Evolutionary conservation across 1,284 basidiomycete genomes (phyloP), one percentile per base, ranked within the genome.

Genomic region (Trichosporon sp.): DNA sequence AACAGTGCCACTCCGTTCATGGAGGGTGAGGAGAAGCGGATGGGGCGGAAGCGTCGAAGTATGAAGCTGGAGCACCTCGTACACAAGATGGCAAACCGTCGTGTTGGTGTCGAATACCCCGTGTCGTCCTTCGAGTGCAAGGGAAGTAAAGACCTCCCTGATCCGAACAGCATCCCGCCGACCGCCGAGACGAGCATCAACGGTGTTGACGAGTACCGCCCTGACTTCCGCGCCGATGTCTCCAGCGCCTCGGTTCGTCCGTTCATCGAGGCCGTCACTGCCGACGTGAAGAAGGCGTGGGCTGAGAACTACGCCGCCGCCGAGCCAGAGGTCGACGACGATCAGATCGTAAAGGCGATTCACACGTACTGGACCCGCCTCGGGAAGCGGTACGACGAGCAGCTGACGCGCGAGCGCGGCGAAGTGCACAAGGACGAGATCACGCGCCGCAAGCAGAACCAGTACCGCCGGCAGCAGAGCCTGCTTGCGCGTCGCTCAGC

Each of bases 31-130:
- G 62, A 66, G 29, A 68, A 61, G 61, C 61, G 59, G 29, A 21
- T 27, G 32, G 56, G 67, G 7, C 64, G 76, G 23, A 76, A 77
- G 60, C 71, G 71, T 46, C 65, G 78, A 19, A 74, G 71, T 37
- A 74, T 79, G 64, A 77, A 74, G 65, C 72, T 79, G 11, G 78
- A 79, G 75, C 78, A 79, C 56, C 68, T 79, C 29, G 72, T 79
- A 3, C 78, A 79, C 65, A 70, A 78, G 63, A 74, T 74, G 69
- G 78, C 78, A 13, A 79, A 79, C 64, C 70, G 73, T n/a, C 69
- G 76, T 16, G 61, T 79, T 11, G 78, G 78, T 7, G 74, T 79
- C 36, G 76, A 77, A 59, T 78, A 79, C 65, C 61, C 63, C 23
- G 70, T 78, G 9, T 52, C 68, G 6, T 59, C 64, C 23, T 79